These are phyloP conservation scores for Podaxis pistillaris DNA, from an alignment of 768 basidiomycete species.

Conservation along the genomic window DNA sequence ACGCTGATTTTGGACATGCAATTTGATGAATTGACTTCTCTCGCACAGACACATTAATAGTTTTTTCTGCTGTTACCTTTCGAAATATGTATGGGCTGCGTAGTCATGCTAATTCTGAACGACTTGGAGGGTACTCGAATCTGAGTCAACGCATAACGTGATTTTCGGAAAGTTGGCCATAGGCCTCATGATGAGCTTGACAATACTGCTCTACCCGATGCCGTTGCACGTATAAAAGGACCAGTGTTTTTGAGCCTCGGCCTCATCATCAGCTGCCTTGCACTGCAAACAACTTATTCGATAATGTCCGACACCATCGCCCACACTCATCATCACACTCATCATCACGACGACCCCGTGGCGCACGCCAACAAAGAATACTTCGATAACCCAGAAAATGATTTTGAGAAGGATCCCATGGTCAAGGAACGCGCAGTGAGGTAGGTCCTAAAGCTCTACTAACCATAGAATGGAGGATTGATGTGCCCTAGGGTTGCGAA, in stretches of 20 bases:
- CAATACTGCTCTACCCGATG: background rate
- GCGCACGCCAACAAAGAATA: background rate
- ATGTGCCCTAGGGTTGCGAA: background rate
- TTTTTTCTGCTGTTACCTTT: background rate
- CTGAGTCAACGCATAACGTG: background rate
- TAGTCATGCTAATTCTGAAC: background rate
- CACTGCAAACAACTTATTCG: background rate
- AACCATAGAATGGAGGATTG: background rate
- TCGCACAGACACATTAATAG: background rate
- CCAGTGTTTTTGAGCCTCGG: background rate
- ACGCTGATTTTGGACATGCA: background rate
- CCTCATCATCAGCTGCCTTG: background rate
- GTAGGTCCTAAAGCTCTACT: background rate
- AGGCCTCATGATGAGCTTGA: background rate
- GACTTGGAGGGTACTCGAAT: slow-evolving; percentile 8
- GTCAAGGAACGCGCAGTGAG: background rate
- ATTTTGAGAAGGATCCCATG: background rate
- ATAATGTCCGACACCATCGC: background rate
- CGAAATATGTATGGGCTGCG: background rate
- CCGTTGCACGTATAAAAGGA: background rate
- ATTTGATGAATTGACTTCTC: background rate
- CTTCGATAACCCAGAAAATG: background rate
- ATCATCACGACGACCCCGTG: background rate
- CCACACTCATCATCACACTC: background rate
- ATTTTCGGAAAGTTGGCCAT: background rate